Conservation (phyloP, 2,329 filamentous ascomycete genomes). For the Nannizziopsis barbatae region DNA sequence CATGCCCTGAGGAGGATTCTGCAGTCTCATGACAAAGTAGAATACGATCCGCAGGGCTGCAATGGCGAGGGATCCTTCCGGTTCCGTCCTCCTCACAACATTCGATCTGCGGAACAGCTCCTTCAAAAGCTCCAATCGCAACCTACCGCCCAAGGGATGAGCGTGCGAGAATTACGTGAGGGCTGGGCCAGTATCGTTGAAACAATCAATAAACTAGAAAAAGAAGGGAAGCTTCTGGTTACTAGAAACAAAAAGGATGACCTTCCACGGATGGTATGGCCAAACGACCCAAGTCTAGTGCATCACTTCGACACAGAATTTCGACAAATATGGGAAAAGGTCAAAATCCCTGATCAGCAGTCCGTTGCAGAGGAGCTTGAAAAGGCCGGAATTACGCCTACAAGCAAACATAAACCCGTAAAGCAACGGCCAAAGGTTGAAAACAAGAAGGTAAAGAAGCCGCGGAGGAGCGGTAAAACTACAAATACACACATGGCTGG, state of each 20-base stretch:
- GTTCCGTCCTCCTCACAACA: constrained; percentile 74
- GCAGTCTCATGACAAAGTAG: constrained; percentile 52
- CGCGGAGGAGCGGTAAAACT: constrained; percentile 63
- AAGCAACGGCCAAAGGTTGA: constrained; percentile 45
- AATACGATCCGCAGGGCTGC: constrained; percentile 47
- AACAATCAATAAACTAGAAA: constrained; percentile 66
- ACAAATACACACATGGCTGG: constrained; percentile 82
- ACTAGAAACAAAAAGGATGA: constrained; percentile 88
- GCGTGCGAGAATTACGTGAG: constrained; percentile 85
- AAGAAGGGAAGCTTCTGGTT: constrained; percentile 67
- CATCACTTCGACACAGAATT: constrained; percentile 74
- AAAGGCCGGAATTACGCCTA: constrained; percentile 69
- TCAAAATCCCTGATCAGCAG: constrained; percentile 61
- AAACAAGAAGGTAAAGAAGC: constrained; percentile 64
- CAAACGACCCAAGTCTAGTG: constrained; percentile 68
- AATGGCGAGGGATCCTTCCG: constrained; percentile 64
- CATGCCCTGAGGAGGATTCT: constrained; percentile 57
- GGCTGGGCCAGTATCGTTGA: constrained; percentile 82
- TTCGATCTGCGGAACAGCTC: constrained; percentile 65
- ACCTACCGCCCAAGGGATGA: constrained; percentile 66
- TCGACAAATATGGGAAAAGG: constrained; percentile 68
- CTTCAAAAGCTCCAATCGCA: constrained; percentile 71
- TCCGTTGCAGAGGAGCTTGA: constrained; percentile 68
- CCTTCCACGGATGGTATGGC: constrained; percentile 74
- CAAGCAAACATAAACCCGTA: constrained; percentile 63